Conservation (phyloP, 345 rosid species). For the Raphanus sativus region DNA sequence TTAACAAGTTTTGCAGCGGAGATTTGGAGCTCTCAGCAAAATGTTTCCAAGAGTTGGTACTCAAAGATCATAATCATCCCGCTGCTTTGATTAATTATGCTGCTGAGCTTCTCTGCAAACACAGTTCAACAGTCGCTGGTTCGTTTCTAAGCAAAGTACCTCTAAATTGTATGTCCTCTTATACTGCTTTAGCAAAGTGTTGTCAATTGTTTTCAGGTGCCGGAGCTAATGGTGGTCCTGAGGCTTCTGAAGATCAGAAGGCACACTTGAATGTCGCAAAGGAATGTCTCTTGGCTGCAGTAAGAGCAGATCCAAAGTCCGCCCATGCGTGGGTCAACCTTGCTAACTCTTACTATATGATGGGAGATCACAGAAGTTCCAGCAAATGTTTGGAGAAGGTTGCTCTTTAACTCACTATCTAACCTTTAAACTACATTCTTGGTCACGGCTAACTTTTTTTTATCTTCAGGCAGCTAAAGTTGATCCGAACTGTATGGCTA, state of each 20-base stretch:
- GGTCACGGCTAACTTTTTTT: conserved; percentile 11
- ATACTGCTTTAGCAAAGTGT: conserved; percentile 16
- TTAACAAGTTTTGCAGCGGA: conserved; percentile 56
- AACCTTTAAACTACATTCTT: conserved; percentile 1
- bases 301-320: conserved; percentile 77
- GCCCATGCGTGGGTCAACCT: conserved; percentile 91
- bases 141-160: conserved; percentile 13
- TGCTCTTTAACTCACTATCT: conserved; percentile 51
- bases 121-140: conserved; percentile 83
- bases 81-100: conserved; percentile 85
- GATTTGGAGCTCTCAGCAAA: conserved; percentile 76
- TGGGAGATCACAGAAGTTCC: conserved; percentile 82
- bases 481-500: conserved; percentile 92
- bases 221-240: conserved; percentile 74
- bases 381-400: conserved; percentile 99
- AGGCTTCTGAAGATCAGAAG: conserved; percentile 55
- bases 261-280: conserved; percentile 70
- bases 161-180: not conserved
- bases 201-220: conserved; percentile 54
- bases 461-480: conserved; percentile 76
- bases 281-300: conserved; percentile 74
- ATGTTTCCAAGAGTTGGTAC: conserved; percentile 81
- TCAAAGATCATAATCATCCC: conserved; percentile 94
- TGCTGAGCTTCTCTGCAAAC: conserved; percentile 73
- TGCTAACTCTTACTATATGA: conserved; percentile 72